A percentile compares a stretch with the other conserved stretches of the same genome.
Conservation (phyloP, 768 basidiomycete species). For the Xerocomus spinulosus region DNA sequence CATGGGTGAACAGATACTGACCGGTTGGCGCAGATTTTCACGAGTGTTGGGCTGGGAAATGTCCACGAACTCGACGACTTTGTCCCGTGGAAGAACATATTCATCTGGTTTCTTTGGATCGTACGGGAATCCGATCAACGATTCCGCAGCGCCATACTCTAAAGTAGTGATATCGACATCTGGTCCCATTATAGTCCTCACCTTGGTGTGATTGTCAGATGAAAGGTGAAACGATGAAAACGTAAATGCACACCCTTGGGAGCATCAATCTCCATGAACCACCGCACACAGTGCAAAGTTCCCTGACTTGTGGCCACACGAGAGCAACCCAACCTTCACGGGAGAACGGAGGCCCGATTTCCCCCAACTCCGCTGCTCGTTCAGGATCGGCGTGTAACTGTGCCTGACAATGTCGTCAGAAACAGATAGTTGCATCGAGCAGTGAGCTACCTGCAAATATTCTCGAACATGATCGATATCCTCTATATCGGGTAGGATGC, state of each 20-base stretch:
- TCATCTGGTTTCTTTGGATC: conserved; percentile 3
- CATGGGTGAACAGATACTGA: neutral
- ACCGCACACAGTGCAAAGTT: conserved; percentile 5
- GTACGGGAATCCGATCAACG: neutral
- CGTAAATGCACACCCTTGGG: conserved; percentile 9
- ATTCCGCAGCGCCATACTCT: conserved; percentile 14
- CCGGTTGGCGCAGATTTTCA: neutral
- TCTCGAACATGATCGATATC: conserved; percentile 7
- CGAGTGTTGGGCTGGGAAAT: no score
- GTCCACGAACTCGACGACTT: neutral
- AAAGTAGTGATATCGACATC: neutral
- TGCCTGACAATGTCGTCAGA: conserved; percentile 1
- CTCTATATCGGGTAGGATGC: conserved; percentile 11
- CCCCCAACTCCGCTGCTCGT: conserved; percentile 17
- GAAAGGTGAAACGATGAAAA: neutral
- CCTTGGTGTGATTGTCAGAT: neutral
- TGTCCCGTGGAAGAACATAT: conserved; percentile 1
- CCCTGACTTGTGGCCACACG: conserved; percentile 12
- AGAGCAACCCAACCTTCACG: conserved; percentile 13
- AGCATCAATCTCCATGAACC: conserved; percentile 8
- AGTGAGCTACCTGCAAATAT: conserved; percentile 10
- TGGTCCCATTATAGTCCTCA: conserved; percentile 11
- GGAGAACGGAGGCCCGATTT: conserved; percentile 11
- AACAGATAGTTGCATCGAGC: neutral
- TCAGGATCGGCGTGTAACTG: conserved; percentile 9